These are phyloP conservation scores for Plantago elongata DNA, from an alignment of 257 asterid species.

Conservation along the genomic window DNA sequence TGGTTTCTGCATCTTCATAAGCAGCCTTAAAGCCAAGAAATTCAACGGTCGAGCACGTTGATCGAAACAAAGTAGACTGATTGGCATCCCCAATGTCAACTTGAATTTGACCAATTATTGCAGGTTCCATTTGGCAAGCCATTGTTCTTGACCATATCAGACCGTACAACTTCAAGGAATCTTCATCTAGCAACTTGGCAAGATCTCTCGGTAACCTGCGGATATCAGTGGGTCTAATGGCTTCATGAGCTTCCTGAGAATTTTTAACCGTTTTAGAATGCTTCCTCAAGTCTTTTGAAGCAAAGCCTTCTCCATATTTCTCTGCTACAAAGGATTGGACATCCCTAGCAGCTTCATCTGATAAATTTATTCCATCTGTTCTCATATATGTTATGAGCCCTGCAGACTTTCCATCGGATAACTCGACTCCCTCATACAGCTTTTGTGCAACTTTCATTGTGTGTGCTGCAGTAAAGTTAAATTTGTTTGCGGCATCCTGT, in stretches of 20 bases:
- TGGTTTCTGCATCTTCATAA: slow-evolving; percentile 54
- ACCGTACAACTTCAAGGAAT: slow-evolving; percentile 66
- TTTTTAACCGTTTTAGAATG: slow-evolving; percentile 83
- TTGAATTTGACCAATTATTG: slow-evolving; percentile 61
- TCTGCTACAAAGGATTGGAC: slow-evolving; percentile 58
- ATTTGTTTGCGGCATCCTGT: slow-evolving; percentile 91
- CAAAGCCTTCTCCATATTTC: slow-evolving; percentile 62
- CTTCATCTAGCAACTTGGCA: slow-evolving; percentile 70
- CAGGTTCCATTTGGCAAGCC: slow-evolving; percentile 95
- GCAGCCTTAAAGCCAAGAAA: slow-evolving; percentile 74
- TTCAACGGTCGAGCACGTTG: slow-evolving; percentile 58
- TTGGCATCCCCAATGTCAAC: slow-evolving; percentile 56
- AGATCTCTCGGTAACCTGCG: slow-evolving; percentile 68
- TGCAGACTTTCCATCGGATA: slow-evolving; percentile 61
- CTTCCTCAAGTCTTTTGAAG: slow-evolving; percentile 56
- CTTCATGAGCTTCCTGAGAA: slow-evolving; percentile 98
- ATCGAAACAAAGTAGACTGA: slow-evolving; percentile 56
- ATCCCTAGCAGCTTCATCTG: slow-evolving; percentile 75
- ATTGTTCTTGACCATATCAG: slow-evolving; percentile 84
- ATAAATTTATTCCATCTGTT: slow-evolving; percentile 86
- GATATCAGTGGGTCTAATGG: slow-evolving; percentile 91
- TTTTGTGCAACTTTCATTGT: slow-evolving; percentile 92
- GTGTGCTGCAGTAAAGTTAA: slow-evolving; percentile 59
- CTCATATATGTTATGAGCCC: slow-evolving; percentile 91
- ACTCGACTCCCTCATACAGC: slow-evolving; percentile 80